Conservation (phyloP, 2,329 filamentous ascomycete species). For the Chalaropsis thielavioides region DNA sequence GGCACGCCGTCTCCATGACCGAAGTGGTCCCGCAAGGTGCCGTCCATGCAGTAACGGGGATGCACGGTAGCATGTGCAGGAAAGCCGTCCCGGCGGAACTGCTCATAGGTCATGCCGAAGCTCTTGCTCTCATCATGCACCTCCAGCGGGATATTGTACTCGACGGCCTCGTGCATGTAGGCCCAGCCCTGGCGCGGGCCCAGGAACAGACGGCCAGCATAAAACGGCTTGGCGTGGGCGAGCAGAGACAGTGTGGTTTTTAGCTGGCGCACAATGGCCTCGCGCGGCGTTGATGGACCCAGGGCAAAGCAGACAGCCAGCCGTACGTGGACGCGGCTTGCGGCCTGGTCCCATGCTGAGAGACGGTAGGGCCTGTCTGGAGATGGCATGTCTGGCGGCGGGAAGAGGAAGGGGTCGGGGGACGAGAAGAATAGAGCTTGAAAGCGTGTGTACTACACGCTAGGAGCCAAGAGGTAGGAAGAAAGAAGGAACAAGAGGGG, state of each 20-base stretch:
- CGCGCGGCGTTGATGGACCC: conserved; percentile 9
- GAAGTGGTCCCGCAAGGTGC: conserved; percentile 6
- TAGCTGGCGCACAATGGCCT: conserved; percentile 17
- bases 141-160: conserved; percentile 20
- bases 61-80: conserved; percentile 24
- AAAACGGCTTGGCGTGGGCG: conserved; percentile 21
- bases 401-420: not conserved
- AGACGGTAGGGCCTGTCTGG: conserved; percentile 15
- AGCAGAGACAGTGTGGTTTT: conserved; percentile 19
- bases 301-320: conserved; percentile 22
- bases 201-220: conserved; percentile 22
- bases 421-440: not conserved
- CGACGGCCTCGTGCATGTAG: conserved; percentile 18
- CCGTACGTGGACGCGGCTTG: conserved; percentile 18
- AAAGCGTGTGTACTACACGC: too few relatives aligned
- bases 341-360: conserved; percentile 19
- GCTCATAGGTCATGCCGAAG: conserved; percentile 22
- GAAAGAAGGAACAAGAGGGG: not conserved
- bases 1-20: conserved; percentile 22
- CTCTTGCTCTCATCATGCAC: conserved; percentile 18
- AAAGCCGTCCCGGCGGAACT: conserved; percentile 23
- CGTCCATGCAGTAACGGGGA: conserved; percentile 19
- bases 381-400: not conserved
- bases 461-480: not conserved
- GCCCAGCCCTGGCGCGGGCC: conserved; percentile 19